Evolutionary conservation across 1,284 basidiomycete genomes (phyloP), one percentile per base, ranked within the genome.

Genomic region (Puccinia coronata): DNA sequence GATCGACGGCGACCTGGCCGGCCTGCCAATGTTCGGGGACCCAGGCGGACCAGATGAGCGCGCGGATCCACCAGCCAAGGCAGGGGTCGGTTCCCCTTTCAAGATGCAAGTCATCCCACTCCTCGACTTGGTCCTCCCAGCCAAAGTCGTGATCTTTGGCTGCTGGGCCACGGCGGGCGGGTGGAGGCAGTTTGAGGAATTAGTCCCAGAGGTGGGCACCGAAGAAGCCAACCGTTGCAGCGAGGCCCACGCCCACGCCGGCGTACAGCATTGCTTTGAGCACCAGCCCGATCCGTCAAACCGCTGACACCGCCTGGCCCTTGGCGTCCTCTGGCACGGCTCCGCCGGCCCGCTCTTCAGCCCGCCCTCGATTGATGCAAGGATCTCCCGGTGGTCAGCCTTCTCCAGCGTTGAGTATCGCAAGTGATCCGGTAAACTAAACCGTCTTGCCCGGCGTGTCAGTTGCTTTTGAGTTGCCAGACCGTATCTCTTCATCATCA

Each of bases 41-140:
- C 83, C 83, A 85, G 4, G 84, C 84, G 34, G 82, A 84, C 43
- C 84, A 75, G 5, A 84, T 71, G 6, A 84, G 83, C 3, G 80
- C 67, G 14, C 84, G 70, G 2, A 83, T 83, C 12, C 79, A 12
- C 41, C 83, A 55, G 2, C 84, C 83, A 16, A 85, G 53, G 12
- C 83, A 61, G 2, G 84, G 82, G 65, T 85, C 84, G 8, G 84
- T 85, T 0, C 84, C 84, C 23, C 84, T 84, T 6, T 82, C 82
- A 8, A 73, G 59, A 77, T 84, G 82, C 0, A 41, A 79, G 18
- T 83, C 84, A 31, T 80, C 82, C 83, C 84, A 85, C 0, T 83
- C 83, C 6, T 83, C 82, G 23, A 77, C n/a, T 49, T 85, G 84
- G 23, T 82, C 81, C 5, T 72, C 28, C 82, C 83, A 84, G 23